Conservation (phyloP, 768 basidiomycete genomes). For the Pseudohyphozyma bogoriensis region DNA sequence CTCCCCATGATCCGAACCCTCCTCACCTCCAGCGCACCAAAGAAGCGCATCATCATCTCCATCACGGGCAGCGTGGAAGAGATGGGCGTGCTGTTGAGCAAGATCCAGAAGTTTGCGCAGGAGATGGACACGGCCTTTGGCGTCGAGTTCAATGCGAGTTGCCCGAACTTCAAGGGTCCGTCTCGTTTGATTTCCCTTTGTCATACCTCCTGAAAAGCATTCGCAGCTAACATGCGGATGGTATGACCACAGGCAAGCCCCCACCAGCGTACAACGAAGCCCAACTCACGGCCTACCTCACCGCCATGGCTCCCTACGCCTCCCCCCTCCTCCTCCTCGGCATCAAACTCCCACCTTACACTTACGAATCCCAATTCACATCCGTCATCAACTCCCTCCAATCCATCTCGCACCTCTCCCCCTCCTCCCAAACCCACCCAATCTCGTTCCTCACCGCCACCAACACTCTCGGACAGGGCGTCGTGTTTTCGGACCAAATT, state of each 20-base stretch:
- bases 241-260: slow-evolving; percentile 42
- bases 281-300: slow-evolving; percentile 49
- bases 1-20: slow-evolving; percentile 52
- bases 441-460: slow-evolving; percentile 69
- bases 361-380: slow-evolving; percentile 52
- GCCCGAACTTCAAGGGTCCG: slow-evolving; percentile 52
- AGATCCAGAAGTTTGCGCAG: slow-evolving; percentile 54
- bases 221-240: not conserved
- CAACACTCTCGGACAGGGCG: slow-evolving; percentile 63
- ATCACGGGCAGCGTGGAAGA: slow-evolving; percentile 53
- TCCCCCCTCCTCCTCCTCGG: slow-evolving; percentile 53
- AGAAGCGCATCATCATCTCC: slow-evolving; percentile 68
- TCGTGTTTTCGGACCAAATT: slow-evolving; percentile 55
- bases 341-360: slow-evolving; percentile 69
- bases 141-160: slow-evolving; percentile 73
- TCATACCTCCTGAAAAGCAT: not conserved
- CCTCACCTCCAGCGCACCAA: slow-evolving; percentile 38
- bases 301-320: slow-evolving; percentile 48
- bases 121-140: slow-evolving; percentile 45
- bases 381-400: slow-evolving; percentile 47
- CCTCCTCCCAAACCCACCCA: slow-evolving; percentile 40
- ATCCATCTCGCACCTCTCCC: slow-evolving; percentile 36
- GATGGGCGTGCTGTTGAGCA: slow-evolving; percentile 49
- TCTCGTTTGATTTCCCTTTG: not conserved
- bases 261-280: slow-evolving; percentile 56